Conservation (phyloP, 2,329 filamentous ascomycete genomes). For the Neoscytalidium dimidiatum region DNA sequence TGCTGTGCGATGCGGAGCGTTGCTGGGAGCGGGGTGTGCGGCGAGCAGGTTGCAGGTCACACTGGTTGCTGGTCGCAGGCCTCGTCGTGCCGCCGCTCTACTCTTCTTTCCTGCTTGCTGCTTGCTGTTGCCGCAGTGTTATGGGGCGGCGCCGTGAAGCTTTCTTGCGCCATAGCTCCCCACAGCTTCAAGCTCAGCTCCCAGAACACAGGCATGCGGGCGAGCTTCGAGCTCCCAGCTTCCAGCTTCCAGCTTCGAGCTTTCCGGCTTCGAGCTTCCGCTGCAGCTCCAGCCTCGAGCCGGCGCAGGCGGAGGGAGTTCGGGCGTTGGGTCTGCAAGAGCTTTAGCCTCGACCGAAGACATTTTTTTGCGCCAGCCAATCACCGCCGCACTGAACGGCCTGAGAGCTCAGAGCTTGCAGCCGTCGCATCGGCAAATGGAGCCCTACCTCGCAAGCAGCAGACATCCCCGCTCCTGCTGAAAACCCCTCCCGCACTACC, state of each 20-base stretch:
- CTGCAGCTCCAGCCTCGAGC: conserved; percentile 7
- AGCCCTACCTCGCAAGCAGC: conserved; percentile 11
- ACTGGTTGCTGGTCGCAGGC: too few relatives aligned
- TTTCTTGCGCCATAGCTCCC: conserved; percentile 12
- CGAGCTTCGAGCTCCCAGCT: too few relatives aligned
- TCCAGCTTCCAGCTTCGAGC: too few relatives aligned
- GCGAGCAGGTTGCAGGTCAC: too few relatives aligned
- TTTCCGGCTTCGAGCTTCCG: too few relatives aligned
- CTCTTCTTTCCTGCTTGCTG: too few relatives aligned
- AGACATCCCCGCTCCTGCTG: conserved; percentile 16
- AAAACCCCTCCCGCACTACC: conserved; percentile 16
- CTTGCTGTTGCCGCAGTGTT: not conserved
- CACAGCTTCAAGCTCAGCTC: not conserved
- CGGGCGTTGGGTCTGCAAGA: not conserved
- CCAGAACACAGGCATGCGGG: not conserved
- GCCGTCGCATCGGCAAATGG: conserved; percentile 13
- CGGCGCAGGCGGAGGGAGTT: not conserved
- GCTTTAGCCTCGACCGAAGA: conserved; percentile 5
- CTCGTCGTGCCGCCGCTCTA: too few relatives aligned
- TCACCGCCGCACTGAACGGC: conserved; percentile 12
- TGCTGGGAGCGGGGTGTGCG: too few relatives aligned
- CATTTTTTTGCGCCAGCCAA: conserved; percentile 17
- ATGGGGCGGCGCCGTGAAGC: too few relatives aligned
- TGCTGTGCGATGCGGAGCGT: not conserved
- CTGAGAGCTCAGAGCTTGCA: conserved; percentile 17